These are phyloP conservation scores for Penicillium manginii DNA, from an alignment of 495 filamentous ascomycete genomes.

Conservation along the genomic window DNA sequence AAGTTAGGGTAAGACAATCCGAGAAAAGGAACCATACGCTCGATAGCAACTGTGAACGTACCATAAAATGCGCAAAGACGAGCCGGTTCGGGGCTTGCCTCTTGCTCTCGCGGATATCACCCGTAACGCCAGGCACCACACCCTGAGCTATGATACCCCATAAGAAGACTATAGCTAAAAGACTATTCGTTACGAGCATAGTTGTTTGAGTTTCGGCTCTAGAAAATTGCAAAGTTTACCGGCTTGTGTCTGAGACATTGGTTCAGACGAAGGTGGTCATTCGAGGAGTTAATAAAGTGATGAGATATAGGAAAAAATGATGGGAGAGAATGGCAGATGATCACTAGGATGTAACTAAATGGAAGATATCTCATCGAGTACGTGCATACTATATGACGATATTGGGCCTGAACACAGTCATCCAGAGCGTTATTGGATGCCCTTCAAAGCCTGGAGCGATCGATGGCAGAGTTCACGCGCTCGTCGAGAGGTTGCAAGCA, in stretches of 20 bases:
- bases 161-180: background rate
- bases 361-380: background rate
- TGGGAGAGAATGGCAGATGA: constrained; percentile 12
- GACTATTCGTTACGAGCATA: constrained; percentile 4
- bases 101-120: background rate
- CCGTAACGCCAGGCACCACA: background rate
- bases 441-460: background rate
- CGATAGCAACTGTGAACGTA: constrained; percentile 13
- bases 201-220: constrained; percentile 1
- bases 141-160: constrained; percentile 1
- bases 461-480: background rate
- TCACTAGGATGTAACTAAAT: constrained; percentile 20
- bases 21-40: no score
- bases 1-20: background rate
- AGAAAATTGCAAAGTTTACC: background rate
- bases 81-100: constrained; percentile 33
- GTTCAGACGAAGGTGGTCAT: background rate
- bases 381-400: background rate
- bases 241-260: constrained; percentile 1
- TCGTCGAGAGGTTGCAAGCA: background rate
- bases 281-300: constrained; percentile 1
- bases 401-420: background rate
- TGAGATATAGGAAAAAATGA: constrained; percentile 5
- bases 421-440: background rate
- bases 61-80: constrained; percentile 66